Base-by-base conservation (phyloP, 2,329 filamentous ascomycete species). In the Aspergillus sp. region DNA sequence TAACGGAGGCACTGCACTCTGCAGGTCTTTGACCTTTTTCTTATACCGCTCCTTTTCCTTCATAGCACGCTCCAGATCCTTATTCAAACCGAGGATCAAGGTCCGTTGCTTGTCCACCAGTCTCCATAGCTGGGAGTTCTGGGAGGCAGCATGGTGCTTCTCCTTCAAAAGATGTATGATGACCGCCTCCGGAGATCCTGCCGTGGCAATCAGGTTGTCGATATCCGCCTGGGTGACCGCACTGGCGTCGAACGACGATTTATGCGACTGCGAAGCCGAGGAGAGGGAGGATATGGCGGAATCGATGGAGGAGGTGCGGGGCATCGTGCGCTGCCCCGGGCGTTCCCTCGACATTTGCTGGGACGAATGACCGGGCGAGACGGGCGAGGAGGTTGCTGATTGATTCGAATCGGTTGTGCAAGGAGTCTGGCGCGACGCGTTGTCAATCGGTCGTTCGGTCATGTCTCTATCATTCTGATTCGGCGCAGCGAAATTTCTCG, bases 21-120 rank as follows among this genome's bases (percentile, higher is more conserved):
- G 73, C 54, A 83, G 71, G 51, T 97, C 92, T 71, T 96, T 96
- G 41, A 96, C 70, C 72, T 94, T 96, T 71, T 88, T 92, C 63
- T 89, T 86, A 68, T 97, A 97, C 63, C 88, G 88, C 60, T 97
- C 93, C 73, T 97, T 97, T 62, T 97, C 94, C 69, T 96, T 96
- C 58, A 96, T 73, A 1, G 92, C 86, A 48, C 89, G 85, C 71
- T 97, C 93, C 11, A 99, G 78, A 68, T 99, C 94, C 71, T 94
- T 96, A 67, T 97, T 97, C 57, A 99, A 79, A 6, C 92, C 93
- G 17, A 96, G 74, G 50, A 99, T 91, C 86, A 99, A 92, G 14
- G 91, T 86, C 57, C 93, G 83, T 72, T 99, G 94, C 76, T 99
- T 97, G 71, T 97, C 93, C 46, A 99, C 91, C 44, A 99, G 76